phyloP scores from a whole-genome alignment of 139 green algal species.

The Tetradesmus lagerheimii region DNA sequence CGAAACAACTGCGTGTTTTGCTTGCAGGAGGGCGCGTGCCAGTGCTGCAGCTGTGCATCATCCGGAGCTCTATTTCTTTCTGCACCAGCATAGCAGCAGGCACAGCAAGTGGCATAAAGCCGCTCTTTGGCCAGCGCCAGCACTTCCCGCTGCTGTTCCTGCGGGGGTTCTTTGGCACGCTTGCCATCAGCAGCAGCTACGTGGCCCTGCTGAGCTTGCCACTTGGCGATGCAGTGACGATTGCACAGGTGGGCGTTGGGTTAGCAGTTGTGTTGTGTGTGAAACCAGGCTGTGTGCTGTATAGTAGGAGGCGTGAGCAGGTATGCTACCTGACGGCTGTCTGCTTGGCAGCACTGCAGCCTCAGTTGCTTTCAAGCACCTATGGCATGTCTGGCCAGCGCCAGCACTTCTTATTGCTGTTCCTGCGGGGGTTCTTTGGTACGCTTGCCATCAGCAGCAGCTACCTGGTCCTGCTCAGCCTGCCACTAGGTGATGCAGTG shows the following conservation, averaged over 20 bases:
- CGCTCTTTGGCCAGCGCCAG: slow-evolving; percentile 21
- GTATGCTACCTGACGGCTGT: no score
- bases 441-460: not conserved
- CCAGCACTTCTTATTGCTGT: not conserved
- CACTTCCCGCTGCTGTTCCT: slow-evolving; percentile 24
- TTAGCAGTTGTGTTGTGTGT: not conserved
- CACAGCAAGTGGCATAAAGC: not conserved
- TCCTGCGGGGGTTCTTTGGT: not conserved
- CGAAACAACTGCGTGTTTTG: no score
- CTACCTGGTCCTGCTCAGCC: not conserved
- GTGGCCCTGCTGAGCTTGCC: slow-evolving; percentile 28
- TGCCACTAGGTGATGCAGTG: slow-evolving; percentile 45
- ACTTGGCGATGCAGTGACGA: slow-evolving; percentile 46
- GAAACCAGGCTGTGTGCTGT: no score
- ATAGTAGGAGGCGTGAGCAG: no score
- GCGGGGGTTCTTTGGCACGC: slow-evolving; percentile 26
- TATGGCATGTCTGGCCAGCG: not conserved
- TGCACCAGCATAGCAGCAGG: not conserved
- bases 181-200: slow-evolving; percentile 19
- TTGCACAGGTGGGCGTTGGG: slow-evolving; percentile 5
- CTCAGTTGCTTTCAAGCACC: not conserved
- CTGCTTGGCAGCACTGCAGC: no score
- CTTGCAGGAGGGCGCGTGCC: slow-evolving; percentile 5
- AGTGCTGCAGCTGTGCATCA: slow-evolving; percentile 40
- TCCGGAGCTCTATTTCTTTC: slow-evolving; percentile 32